Evolutionary conservation across 441 rosid species (phyloP).

Genomic region (Gossypium laxum): DNA sequence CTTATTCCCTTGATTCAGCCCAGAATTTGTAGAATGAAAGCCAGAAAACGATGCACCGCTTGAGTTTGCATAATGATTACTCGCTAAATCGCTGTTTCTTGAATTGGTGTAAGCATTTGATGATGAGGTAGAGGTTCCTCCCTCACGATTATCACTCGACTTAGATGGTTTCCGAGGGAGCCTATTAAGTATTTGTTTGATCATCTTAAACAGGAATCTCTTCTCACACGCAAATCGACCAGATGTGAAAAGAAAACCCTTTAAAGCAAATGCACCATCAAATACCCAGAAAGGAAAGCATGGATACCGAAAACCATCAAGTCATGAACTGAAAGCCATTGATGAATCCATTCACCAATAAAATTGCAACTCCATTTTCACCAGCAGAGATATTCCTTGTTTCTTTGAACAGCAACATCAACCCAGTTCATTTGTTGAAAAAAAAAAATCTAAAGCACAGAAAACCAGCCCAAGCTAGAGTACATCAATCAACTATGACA

Average conservation of each 20-base stretch:
- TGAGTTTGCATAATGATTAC: slow-evolving; percentile 27
- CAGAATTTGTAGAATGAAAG: slow-evolving; percentile 26
- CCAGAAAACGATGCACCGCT: slow-evolving; percentile 23
- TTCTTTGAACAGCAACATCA: slow-evolving; percentile 21
- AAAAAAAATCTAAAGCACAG: background rate
- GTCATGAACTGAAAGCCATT: background rate
- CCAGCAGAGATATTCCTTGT: slow-evolving; percentile 10
- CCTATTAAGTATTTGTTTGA: slow-evolving; percentile 74
- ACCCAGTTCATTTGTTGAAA: slow-evolving; percentile 11
- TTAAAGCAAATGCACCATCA: slow-evolving; percentile 11
- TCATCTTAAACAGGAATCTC: slow-evolving; percentile 28
- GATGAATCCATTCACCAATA: slow-evolving; percentile 2
- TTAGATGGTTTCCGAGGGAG: slow-evolving; percentile 72
- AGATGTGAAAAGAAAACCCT: slow-evolving; percentile 10
- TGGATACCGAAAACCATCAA: background rate
- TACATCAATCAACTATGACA: slow-evolving; percentile 7
- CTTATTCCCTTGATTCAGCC: slow-evolving; percentile 37
- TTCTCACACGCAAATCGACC: slow-evolving; percentile 13
- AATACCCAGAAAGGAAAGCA: slow-evolving; percentile 1
- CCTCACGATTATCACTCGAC: slow-evolving; percentile 47
- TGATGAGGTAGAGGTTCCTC: slow-evolving; percentile 38
- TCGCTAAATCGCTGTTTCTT: slow-evolving; percentile 33
- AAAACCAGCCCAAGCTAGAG: slow-evolving; percentile 9
- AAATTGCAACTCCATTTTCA: background rate
- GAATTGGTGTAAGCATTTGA: slow-evolving; percentile 37